Conservation (phyloP, 2,329 filamentous ascomycete genomes). For the Aspergillus ruber region DNA sequence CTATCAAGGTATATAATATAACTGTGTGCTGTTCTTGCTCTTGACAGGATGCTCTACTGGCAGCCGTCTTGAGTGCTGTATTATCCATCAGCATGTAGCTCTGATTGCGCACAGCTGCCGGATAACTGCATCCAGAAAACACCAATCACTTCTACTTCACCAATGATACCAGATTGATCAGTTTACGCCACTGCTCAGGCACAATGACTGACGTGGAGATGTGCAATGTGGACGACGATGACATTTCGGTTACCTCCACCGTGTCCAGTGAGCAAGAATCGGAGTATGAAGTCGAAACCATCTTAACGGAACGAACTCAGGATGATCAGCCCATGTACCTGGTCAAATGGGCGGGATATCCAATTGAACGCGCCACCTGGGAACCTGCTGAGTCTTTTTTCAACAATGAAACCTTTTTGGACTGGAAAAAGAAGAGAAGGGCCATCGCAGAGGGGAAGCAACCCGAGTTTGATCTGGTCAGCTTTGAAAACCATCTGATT, state of each 20-base stretch:
- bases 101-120: too few relatives aligned
- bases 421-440: constrained; percentile 34
- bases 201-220: constrained; percentile 1
- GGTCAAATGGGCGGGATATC: constrained; percentile 59
- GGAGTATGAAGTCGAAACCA: constrained; percentile 50
- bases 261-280: constrained; percentile 35
- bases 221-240: constrained; percentile 36
- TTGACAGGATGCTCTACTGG: too few relatives aligned
- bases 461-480: constrained; percentile 25
- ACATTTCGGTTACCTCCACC: constrained; percentile 55
- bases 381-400: constrained; percentile 42
- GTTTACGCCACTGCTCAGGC: background rate
- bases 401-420: constrained; percentile 30
- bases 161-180: too few relatives aligned
- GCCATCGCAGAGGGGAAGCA: constrained; percentile 24
- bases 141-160: too few relatives aligned
- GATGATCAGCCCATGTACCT: constrained; percentile 46
- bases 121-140: too few relatives aligned
- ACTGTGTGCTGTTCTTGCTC: too few relatives aligned
- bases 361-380: constrained; percentile 51
- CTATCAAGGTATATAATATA: too few relatives aligned
- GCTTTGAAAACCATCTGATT: constrained; percentile 22
- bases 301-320: constrained; percentile 43
- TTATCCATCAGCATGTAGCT: too few relatives aligned
- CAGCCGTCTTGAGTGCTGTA: too few relatives aligned